Evolutionary conservation across 345 rosid genomes (phyloP).

Genomic region (Reutealis trisperma): DNA sequence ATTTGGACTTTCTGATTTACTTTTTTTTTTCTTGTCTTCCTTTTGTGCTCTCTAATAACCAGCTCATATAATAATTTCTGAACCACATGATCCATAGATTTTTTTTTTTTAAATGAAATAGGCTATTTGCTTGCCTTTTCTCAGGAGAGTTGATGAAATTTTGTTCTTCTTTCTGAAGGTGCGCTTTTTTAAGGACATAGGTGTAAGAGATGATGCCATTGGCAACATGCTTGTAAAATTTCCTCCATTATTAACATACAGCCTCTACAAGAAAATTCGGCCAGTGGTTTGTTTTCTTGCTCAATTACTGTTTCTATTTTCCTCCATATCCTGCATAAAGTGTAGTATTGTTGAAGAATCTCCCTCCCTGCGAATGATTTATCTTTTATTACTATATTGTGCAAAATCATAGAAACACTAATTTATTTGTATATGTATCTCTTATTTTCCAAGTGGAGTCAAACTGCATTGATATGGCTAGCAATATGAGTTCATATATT

Average conservation of each 20-base stretch:
- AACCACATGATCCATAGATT: neutral
- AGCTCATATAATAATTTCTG: neutral
- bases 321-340: neutral
- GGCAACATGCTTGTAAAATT: slow-evolving; percentile 92
- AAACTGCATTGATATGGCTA: neutral
- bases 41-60: neutral
- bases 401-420: neutral
- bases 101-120: neutral
- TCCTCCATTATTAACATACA: slow-evolving; percentile 73
- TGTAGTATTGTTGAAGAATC: neutral
- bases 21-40: neutral
- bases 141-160: slow-evolving; percentile 21
- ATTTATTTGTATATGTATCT: neutral
- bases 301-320: slow-evolving; percentile 4
- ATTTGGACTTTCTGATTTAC: neutral
- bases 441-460: neutral
- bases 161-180: slow-evolving; percentile 50
- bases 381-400: too few relatives aligned
- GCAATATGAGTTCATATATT: neutral
- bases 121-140: slow-evolving; percentile 2
- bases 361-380: too few relatives aligned
- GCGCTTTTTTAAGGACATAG: slow-evolving; percentile 73
- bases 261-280: slow-evolving; percentile 84
- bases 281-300: slow-evolving; percentile 68
- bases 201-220: slow-evolving; percentile 74